Base-by-base conservation (phyloP, 2,329 filamentous ascomycete species). In the Zalaria sp. region DNA sequence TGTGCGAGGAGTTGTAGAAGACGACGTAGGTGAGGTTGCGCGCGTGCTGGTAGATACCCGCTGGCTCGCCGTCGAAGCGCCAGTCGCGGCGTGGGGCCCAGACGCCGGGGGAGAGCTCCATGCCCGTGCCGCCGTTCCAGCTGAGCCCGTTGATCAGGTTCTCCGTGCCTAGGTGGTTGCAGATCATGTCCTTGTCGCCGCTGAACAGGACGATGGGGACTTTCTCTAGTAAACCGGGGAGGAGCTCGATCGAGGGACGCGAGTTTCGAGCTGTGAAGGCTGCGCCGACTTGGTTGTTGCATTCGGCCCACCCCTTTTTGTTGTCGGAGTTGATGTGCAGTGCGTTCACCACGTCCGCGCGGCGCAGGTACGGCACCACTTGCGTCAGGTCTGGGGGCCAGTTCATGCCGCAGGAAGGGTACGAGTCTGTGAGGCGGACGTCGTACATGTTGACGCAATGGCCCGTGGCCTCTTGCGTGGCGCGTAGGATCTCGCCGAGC, bases 381-480 rank as follows among this genome's bases (percentile, higher is more conserved):
- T 73, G 58, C 37, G 63, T 62, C 54, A 98, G 69, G 63, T 98
- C 91, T 49, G 87, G 83, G 28, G 91, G 91, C 93, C 93, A 98
- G 65, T 87, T 89, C 88, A 94, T 94, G 51, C 91, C 91, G 60
- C 91, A 98, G 47, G 80, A 81, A 4, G 84, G 82, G 60, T 76
- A 86, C 5, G 66, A 67, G 61, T 98, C 91, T 48, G 71, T 79
- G 37, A 95, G 72, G 37, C 89, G 84, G 41, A 96, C 74, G 59
- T 99, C 91, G 61, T 99, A 99, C 85, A 96, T 95, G 65, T 98
- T 99, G 58, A 79, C 61, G 61, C 93, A 98, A 43, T 72, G 61
- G 18, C 69, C 67, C 31, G 65, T 66, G 40, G 73, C 69, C 44
- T 69, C 64, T 25, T 46, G 48, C 2, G 84, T 88, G 38, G 78